Conservation (phyloP, 176 grass and related monocot species). For the Melocanna baccifera region DNA sequence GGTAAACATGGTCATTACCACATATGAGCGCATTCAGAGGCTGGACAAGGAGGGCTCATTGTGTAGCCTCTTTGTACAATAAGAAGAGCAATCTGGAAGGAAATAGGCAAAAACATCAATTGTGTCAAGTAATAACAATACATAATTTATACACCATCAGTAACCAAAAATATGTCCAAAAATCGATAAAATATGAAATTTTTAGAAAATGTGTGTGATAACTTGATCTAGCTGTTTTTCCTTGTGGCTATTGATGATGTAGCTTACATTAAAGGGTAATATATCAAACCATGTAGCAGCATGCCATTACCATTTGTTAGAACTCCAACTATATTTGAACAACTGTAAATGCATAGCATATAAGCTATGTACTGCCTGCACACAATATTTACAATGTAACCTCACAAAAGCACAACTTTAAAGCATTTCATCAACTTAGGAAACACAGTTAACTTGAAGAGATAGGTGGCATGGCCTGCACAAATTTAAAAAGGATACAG, state of each 20-base stretch:
- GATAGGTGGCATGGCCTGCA: background rate
- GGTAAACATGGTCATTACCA: conserved; percentile 66
- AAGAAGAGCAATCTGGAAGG: conserved; percentile 87
- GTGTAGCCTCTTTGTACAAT: conserved; percentile 93
- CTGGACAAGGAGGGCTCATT: conserved; percentile 86
- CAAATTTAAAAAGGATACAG: background rate
- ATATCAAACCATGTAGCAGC: conserved; percentile 6
- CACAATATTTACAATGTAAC: background rate
- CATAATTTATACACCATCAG: conserved; percentile 11
- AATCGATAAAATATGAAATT: background rate
- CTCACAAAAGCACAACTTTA: background rate
- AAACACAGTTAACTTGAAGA: background rate
- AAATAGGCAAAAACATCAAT: conserved; percentile 17
- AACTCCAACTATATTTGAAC: background rate
- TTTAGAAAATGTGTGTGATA: background rate
- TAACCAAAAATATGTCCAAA: background rate
- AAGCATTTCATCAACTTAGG: background rate
- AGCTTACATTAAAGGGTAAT: conserved; percentile 15
- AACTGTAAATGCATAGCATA: conserved; percentile 1
- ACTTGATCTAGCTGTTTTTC: background rate
- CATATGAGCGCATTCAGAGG: conserved; percentile 90
- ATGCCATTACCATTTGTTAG: conserved; percentile 11
- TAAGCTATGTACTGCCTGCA: background rate
- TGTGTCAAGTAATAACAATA: background rate
- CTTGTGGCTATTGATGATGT: background rate